Evolutionary conservation across 257 asterid species (phyloP), one percentile per base, ranked within the genome.

Genomic region (Solanum corneliomulleri): DNA sequence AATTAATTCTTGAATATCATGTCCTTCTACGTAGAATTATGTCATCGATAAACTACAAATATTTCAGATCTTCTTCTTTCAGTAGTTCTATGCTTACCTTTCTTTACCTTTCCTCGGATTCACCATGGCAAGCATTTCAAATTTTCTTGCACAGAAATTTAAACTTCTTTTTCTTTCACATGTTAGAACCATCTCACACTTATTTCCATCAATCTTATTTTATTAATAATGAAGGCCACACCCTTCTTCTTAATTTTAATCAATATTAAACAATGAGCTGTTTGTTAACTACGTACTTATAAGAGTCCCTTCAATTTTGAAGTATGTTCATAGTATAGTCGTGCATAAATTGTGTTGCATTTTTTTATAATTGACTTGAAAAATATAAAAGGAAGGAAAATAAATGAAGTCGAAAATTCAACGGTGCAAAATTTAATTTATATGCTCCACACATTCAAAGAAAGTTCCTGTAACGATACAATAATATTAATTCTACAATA

Each of bases 401-500:
- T 47, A 47, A 80, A 47, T 44, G 64, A 80, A 29, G 68, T 18
- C 10, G 6, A 29, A 7, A 27, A 78, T 78, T 27, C 21, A 47
- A 27, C 6, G 41, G 84, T 27, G 33, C 41, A 21, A 80, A 80
- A 29, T 47, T 72, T 80, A 80, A 47, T 47, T 80, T 31, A 10
- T 14, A 15, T 45, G 84, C 9, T 45, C 23, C 62, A 68, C 45
- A 37, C 70, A 80, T 86, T 74, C 66, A 15, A 80, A 47, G 84
- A 80, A 80, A 80, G 84, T 80, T 80, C 84, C 68, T 27, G 1
- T 42, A 78, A 77, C 45, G 27, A 72, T 72, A 72, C 49, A 37
- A 75, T 37, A 69, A 75, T 11, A 69, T 31, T 35, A 31, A 31
- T 21, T 9, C n/a, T 41, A 75, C 82, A 41, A 75, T 21, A 5